phyloP scores from a whole-genome alignment of 2,329 filamentous ascomycete species.

The Didymella sp. region DNA sequence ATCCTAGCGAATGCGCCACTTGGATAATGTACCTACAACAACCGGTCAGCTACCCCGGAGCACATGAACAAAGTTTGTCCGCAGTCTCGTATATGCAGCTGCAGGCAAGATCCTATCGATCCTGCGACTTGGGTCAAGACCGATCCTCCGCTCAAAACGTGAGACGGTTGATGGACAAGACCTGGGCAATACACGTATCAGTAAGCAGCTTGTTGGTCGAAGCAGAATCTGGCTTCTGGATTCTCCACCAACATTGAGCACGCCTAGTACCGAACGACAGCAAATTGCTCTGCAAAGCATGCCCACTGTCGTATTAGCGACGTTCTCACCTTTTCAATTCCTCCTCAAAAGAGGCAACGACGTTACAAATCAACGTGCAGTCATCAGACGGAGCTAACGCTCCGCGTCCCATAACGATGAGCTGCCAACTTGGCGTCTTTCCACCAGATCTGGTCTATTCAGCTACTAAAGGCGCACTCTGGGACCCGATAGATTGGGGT shows the following conservation, averaged over 20 bases:
- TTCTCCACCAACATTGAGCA: not conserved
- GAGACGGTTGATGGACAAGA: not conserved
- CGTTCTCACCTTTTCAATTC: not conserved
- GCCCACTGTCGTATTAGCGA: not conserved
- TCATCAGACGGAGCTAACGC: not conserved
- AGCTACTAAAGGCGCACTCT: not conserved
- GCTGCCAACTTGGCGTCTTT: not conserved
- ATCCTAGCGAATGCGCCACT: conserved; percentile 1
- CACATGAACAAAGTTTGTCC: not conserved
- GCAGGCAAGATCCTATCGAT: not conserved
- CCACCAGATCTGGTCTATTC: not conserved
- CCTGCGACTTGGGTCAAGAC: not conserved
- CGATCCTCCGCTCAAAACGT: not conserved
- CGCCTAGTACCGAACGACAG: not conserved
- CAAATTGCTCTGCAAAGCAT: not conserved
- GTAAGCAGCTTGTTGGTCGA: not conserved
- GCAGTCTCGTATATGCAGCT: conserved; percentile 3
- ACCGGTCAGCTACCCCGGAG: not conserved
- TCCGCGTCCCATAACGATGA: not conserved
- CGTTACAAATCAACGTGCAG: not conserved
- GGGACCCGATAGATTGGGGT: not conserved
- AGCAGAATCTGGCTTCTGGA: not conserved
- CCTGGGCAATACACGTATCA: not conserved
- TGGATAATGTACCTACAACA: not conserved
- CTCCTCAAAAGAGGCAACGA: not conserved